Evolutionary conservation across 306 rosid genomes (phyloP), one percentile per base, ranked within the genome.

Genomic region (Cucurbita pepo): DNA sequence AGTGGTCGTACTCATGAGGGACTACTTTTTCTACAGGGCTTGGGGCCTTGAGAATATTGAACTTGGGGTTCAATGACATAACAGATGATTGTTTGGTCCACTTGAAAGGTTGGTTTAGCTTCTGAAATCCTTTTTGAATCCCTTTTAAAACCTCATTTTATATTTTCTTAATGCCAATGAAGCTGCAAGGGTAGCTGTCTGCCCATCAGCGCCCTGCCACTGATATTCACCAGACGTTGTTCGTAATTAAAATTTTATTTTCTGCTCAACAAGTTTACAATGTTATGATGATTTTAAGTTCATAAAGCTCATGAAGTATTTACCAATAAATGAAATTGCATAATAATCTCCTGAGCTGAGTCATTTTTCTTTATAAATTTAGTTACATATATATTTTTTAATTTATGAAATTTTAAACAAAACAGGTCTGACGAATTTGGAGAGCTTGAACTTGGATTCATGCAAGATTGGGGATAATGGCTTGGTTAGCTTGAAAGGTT

Each of bases 381-480:
- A 43, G 11, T 44, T 19, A 9, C 9, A 14, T 10, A 5, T 4
- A 44, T 6, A 19, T 21, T 5, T 18, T 57, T 61, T 21, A 19
- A 45, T 30, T 21, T 45, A 3, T 66, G 9, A 41, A 65, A 15
- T 51, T 9, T 37, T 77, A 77, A 72, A 63, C 71, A 43, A 54
- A 59, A 72, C 85, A 93, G 98, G 88, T 80, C 73, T 90, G 83
- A 86, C 85, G 73, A 87, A 81, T 77, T 79, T 94, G 87, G 96
- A 90, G 81, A 87, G 92, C 83, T 86, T 94, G 90, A 86, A 89
- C 84, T 85, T 94, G 81, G 98, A 94, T 79, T 90, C 96, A 11
- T 89, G 98, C 82, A 79, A 79, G 79, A 86, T 90, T 72, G 85
- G 91, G 69, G 98, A 89, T 79, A 90, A 82, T 61, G 97, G 98